Evolutionary conservation across 805 yeast genomes (phyloP), one percentile per base, ranked within the genome.

Genomic region (Candida wancherniae): DNA sequence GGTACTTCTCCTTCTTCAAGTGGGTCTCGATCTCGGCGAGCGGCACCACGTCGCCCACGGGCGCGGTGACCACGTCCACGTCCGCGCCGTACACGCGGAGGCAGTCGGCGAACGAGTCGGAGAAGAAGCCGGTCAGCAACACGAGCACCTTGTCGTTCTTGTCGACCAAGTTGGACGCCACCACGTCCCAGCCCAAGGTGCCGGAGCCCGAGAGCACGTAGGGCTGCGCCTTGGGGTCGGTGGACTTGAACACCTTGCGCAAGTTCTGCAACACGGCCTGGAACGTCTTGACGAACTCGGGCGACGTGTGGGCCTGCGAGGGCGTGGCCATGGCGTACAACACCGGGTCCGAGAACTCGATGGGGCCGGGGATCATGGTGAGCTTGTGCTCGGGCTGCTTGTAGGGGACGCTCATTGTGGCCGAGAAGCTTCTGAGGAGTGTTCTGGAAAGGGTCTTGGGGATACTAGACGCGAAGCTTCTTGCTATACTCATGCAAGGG

Each of bases 151-250:
- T 71, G 36, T 87, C 95, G 34, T 77, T 79, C 51, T 41, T 20
- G 39, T 41, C 36, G 32, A 85, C 50, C 44, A 87, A 67, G 61
- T 90, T 88, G 19, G 94, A 71, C 15, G 81, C 94, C 24, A 76
- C 80, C 40, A 88, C 65, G 51, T 88, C 97, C 95, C 96, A 88
- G 21, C 97, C 97, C 24, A 88, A 69, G 13, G 97, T 86, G 36
- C 97, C 97, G 2, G 94, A 81, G 24, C 97, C 97, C 3, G 92
- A 71, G 35, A 90, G 53, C 10, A 90, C 84, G 38, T 84, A 69
- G 6, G 88, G 85, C 63, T 85, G 95, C 21, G 92, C 74, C n/a
- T 60, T 53, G 9, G 74, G 57, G 47, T 72, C 76, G 16, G 75
- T 63, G 17, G 90, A 77, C 52, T 79, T 73, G 72, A 88, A 88